Evolutionary conservation across 179 eudicot species (phyloP).

Genomic region (Camellia oleifera): DNA sequence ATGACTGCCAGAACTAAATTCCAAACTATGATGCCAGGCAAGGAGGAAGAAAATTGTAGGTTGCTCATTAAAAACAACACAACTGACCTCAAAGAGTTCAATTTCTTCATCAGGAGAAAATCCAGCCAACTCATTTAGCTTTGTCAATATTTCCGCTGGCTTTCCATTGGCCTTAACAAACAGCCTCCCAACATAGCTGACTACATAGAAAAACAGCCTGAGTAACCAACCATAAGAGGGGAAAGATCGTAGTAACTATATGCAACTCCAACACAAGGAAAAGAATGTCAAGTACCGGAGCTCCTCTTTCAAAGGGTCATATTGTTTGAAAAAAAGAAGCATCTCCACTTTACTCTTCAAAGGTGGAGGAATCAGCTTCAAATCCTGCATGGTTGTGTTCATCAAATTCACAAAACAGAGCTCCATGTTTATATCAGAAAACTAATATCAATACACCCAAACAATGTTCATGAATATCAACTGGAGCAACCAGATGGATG

Average conservation of each 20-base stretch:
- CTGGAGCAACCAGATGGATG: not conserved
- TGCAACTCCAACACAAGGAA: not conserved
- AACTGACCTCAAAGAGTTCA: conserved; percentile 77
- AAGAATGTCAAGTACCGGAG: conserved; percentile 50
- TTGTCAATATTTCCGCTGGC: conserved; percentile 66
- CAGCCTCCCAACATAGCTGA: conserved; percentile 77
- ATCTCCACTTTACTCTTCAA: conserved; percentile 79
- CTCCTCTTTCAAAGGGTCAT: conserved; percentile 81
- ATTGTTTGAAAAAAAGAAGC: conserved; percentile 83
- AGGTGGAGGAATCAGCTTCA: conserved; percentile 59
- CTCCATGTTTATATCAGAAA: conserved; percentile 2
- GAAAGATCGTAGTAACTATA: not conserved
- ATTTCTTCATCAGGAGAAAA: conserved; percentile 73
- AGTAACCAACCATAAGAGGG: not conserved
- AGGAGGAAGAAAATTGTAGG: not conserved
- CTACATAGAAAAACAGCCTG: not conserved
- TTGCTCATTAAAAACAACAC: not conserved
- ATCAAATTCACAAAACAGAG: conserved; percentile 1
- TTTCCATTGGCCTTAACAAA: conserved; percentile 78
- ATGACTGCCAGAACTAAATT: not conserved
- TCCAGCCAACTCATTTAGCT: conserved; percentile 75
- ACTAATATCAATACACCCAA: not conserved
- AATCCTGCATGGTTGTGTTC: conserved; percentile 45
- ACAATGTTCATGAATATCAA: not conserved
- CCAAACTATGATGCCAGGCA: not conserved